Conservation (phyloP, 1,284 basidiomycete genomes). For the Apiotrichum veenhuisii region DNA sequence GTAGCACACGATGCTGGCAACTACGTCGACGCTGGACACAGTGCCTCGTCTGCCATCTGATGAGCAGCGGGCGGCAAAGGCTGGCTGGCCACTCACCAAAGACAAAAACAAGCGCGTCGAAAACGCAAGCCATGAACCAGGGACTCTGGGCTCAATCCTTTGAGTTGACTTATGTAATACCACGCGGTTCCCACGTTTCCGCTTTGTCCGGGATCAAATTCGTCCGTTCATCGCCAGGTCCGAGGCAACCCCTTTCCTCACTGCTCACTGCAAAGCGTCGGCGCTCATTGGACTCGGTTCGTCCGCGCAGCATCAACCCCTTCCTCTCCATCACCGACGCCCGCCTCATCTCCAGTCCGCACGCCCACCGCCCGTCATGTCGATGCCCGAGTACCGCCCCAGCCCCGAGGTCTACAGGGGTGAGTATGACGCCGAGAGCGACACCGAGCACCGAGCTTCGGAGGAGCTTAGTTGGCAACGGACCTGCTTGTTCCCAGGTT, state of each 20-base stretch:
- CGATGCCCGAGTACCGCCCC: slow-evolving; percentile 5
- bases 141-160: too few relatives aligned
- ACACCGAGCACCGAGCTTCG: background rate
- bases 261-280: background rate
- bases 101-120: too few relatives aligned
- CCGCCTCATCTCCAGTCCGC: background rate
- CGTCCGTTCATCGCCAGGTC: too few relatives aligned
- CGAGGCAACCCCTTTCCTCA: background rate
- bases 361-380: background rate
- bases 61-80: too few relatives aligned
- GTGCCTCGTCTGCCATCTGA: background rate
- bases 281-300: background rate
- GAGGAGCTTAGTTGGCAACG: background rate
- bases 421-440: background rate
- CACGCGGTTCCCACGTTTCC: too few relatives aligned
- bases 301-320: background rate
- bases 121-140: too few relatives aligned
- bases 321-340: background rate
- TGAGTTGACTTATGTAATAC: too few relatives aligned
- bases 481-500: background rate
- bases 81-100: too few relatives aligned
- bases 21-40: too few relatives aligned
- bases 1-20: too few relatives aligned
- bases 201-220: too few relatives aligned
- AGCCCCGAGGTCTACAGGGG: background rate